Percentiles rank a stretch among this genome's conserved stretches.
Evolutionary conservation across 1,284 basidiomycete genomes (phyloP).

Genomic region (Irpex sp.): DNA sequence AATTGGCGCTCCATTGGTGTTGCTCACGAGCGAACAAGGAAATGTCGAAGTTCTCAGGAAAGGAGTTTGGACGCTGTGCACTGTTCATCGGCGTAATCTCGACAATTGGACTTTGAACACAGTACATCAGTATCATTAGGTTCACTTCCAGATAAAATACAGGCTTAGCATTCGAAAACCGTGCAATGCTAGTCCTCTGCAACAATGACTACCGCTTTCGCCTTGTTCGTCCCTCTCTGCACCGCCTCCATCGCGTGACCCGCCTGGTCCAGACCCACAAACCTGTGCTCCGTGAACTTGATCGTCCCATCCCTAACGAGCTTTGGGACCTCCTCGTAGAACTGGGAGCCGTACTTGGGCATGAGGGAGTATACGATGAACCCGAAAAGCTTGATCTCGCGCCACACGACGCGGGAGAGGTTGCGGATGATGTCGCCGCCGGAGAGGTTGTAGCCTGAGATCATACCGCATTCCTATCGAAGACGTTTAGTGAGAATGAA

Average conservation of each 20-base stretch:
- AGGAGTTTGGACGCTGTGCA: too few species aligned
- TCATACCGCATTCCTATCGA: not conserved
- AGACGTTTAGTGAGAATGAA: not conserved
- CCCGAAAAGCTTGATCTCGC: conserved; percentile 54
- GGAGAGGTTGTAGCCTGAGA: not conserved
- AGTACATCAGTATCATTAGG: not conserved
- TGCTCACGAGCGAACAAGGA: too few species aligned
- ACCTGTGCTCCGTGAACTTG: conserved; percentile 55
- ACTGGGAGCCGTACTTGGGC: conserved; percentile 36
- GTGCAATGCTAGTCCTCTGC: conserved; percentile 30
- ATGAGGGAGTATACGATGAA: conserved; percentile 49
- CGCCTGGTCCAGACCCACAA: conserved; percentile 47
- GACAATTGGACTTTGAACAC: not conserved
- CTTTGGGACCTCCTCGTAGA: conserved; percentile 49
- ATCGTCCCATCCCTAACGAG: conserved; percentile 55
- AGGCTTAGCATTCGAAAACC: not conserved
- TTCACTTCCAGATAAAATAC: not conserved
- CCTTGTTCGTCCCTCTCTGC: conserved; percentile 53
- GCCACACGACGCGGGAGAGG: conserved; percentile 37
- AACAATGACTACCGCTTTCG: conserved; percentile 53
- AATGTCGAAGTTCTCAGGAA: too few species aligned
- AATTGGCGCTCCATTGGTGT: too few species aligned
- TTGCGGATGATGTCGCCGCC: not conserved
- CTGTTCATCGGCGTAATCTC: too few species aligned
- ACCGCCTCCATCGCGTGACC: conserved; percentile 50